These are phyloP conservation scores for Tricholoma matsutake DNA, from an alignment of 768 basidiomycete species.

Conservation along the genomic window DNA sequence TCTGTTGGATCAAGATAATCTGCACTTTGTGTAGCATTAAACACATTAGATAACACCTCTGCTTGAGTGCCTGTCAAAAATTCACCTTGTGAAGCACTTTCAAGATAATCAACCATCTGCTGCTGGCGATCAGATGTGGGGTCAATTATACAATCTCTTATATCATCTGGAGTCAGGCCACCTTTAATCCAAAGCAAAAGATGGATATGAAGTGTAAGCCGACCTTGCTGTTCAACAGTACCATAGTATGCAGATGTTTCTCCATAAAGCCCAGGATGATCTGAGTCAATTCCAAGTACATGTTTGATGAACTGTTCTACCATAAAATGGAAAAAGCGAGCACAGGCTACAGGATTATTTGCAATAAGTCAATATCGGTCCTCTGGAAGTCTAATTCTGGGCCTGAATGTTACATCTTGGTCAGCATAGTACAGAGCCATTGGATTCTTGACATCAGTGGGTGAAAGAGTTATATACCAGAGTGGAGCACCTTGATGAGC, in stretches of 20 bases:
- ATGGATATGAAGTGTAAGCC: constrained; percentile 27
- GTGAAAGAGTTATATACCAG: constrained; percentile 35
- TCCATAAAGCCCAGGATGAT: constrained; percentile 27
- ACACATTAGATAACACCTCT: background rate
- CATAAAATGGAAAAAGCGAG: constrained; percentile 4
- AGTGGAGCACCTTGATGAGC: constrained; percentile 22
- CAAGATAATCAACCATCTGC: constrained; percentile 6
- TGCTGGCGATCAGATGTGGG: constrained; percentile 6
- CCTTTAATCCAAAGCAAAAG: constrained; percentile 31
- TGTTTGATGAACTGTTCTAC: constrained; percentile 1
- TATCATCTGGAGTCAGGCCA: constrained; percentile 29
- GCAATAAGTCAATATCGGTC: constrained; percentile 1
- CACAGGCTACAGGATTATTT: constrained; percentile 1
- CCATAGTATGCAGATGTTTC: constrained; percentile 27
- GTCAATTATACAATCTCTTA: constrained; percentile 6
- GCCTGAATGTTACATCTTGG: constrained; percentile 18
- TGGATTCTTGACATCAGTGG: constrained; percentile 27
- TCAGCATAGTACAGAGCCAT: constrained; percentile 33
- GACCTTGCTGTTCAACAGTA: constrained; percentile 34
- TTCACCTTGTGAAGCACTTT: constrained; percentile 4
- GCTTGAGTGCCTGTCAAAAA: constrained; percentile 1
- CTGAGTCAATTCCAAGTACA: constrained; percentile 16
- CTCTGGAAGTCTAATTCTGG: constrained; percentile 7
- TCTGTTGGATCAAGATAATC: constrained; percentile 17
- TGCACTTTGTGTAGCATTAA: constrained; percentile 24